A percentile compares a stretch with the other conserved stretches of the same genome.
phyloP scores from a whole-genome alignment of 768 basidiomycete genomes.

The Auricularia sp. region DNA sequence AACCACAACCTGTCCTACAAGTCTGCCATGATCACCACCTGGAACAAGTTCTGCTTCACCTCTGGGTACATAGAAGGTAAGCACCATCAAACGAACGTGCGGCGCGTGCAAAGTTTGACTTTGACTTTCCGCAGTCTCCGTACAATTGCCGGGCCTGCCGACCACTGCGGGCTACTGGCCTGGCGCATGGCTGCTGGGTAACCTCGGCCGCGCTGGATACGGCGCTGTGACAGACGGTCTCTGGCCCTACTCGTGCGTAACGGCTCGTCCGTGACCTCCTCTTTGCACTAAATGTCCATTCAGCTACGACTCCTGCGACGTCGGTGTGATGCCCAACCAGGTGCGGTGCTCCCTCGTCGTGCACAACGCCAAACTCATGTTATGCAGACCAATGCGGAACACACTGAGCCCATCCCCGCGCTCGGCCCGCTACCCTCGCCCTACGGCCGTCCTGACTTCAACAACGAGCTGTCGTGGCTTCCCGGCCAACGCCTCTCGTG shows the following conservation, averaged over 20 bases:
- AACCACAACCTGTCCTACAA: conserved; percentile 57
- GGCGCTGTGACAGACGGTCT: conserved; percentile 10
- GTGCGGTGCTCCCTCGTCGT: too few relatives aligned
- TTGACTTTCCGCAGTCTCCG: conserved; percentile 22
- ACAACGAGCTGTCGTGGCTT: conserved; percentile 59
- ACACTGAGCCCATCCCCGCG: conserved; percentile 33
- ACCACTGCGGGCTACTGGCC: not conserved
- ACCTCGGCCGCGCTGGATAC: conserved; percentile 17
- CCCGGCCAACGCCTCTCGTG: conserved; percentile 62
- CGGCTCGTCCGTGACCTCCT: too few relatives aligned
- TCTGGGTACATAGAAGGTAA: conserved; percentile 52
- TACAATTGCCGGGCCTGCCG: not conserved
- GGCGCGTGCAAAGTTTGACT: not conserved
- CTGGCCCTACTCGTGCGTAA: conserved; percentile 4
- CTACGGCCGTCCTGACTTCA: conserved; percentile 37
- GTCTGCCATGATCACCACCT: conserved; percentile 71
- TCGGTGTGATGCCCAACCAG: conserved; percentile 48
- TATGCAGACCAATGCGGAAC: conserved; percentile 25
- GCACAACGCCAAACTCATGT: too few relatives aligned
- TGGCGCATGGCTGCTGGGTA: conserved; percentile 13
- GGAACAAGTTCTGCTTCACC: conserved; percentile 72
- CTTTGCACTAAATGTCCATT: not conserved
- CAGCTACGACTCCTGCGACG: conserved; percentile 47
- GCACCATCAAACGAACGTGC: not conserved
- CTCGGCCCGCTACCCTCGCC: conserved; percentile 24